Evolutionary conservation across 805 yeast species (phyloP).

Genomic region (Lachancea sp.): DNA sequence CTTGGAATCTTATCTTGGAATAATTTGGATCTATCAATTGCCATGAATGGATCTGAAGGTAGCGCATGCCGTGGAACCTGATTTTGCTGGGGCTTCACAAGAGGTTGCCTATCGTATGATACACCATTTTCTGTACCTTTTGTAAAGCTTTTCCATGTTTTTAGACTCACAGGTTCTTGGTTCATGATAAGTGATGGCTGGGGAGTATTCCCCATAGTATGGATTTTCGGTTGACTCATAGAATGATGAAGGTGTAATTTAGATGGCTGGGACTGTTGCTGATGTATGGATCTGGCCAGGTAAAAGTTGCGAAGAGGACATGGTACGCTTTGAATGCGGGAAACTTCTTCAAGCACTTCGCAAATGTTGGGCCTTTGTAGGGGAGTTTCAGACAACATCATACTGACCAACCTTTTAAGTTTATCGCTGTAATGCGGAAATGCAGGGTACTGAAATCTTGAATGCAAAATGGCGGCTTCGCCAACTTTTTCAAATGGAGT

Average conservation of each 20-base stretch:
- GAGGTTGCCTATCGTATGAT: neutral
- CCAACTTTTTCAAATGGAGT: slow-evolving; percentile 72
- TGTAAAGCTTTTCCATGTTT: slow-evolving; percentile 1
- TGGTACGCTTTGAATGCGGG: slow-evolving; percentile 49
- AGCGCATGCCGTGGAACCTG: neutral
- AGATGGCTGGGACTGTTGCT: slow-evolving; percentile 5
- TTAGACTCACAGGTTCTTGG: neutral
- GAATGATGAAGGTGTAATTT: slow-evolving; percentile 4
- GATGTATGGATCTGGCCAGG: slow-evolving; percentile 24
- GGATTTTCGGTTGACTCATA: slow-evolving; percentile 3
- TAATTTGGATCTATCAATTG: neutral
- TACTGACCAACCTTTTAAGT: slow-evolving; percentile 56
- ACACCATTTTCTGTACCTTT: neutral
- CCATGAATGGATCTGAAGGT: slow-evolving; percentile 2
- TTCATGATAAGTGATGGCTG: neutral
- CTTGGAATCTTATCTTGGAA: neutral
- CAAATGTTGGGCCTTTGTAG: slow-evolving; percentile 65
- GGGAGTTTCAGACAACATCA: slow-evolving; percentile 60
- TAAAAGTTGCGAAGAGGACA: slow-evolving; percentile 38
- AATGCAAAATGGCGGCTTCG: slow-evolving; percentile 57
- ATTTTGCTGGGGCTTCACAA: neutral
- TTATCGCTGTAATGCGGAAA: slow-evolving; percentile 55
- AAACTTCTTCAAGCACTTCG: slow-evolving; percentile 63
- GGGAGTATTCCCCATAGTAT: neutral
- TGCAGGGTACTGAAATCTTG: slow-evolving; percentile 46